Evolutionary conservation across 2,329 filamentous ascomycete species (phyloP).

Genomic region (Xylaria sp.): DNA sequence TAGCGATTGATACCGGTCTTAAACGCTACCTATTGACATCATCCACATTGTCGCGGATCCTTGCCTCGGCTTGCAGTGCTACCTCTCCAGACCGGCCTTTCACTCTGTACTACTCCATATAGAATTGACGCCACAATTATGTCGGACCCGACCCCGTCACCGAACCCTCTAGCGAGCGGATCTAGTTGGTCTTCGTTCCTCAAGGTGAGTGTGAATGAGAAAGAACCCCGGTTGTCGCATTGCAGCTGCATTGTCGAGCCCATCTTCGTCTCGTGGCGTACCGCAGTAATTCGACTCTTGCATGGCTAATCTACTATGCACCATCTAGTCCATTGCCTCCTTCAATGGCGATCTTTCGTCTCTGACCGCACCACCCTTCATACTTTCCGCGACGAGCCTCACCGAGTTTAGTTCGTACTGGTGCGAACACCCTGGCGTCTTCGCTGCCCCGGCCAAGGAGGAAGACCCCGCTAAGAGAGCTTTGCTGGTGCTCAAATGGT

Average conservation of each 20-base stretch:
- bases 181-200: constrained; percentile 49
- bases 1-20: neutral
- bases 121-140: constrained; percentile 34
- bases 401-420: constrained; percentile 63
- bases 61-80: constrained; percentile 33
- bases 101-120: neutral
- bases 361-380: constrained; percentile 61
- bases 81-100: constrained; percentile 6
- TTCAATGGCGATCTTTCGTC: constrained; percentile 63
- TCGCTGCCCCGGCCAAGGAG: constrained; percentile 59
- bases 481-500: constrained; percentile 59
- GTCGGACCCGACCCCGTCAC: constrained; percentile 40
- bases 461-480: constrained; percentile 54
- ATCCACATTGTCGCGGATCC: constrained; percentile 14
- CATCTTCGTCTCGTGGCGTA: neutral
- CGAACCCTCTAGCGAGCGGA: constrained; percentile 46
- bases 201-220: constrained; percentile 39
- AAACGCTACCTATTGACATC: constrained; percentile 3
- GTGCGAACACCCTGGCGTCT: constrained; percentile 59
- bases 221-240: neutral
- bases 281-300: neutral
- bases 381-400: constrained; percentile 59
- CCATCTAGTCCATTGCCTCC: constrained; percentile 48
- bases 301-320: constrained; percentile 13
- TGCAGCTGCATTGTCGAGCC: neutral